These are phyloP conservation scores for Spiraea crenata DNA, from an alignment of 331 rosid species.

Conservation along the genomic window DNA sequence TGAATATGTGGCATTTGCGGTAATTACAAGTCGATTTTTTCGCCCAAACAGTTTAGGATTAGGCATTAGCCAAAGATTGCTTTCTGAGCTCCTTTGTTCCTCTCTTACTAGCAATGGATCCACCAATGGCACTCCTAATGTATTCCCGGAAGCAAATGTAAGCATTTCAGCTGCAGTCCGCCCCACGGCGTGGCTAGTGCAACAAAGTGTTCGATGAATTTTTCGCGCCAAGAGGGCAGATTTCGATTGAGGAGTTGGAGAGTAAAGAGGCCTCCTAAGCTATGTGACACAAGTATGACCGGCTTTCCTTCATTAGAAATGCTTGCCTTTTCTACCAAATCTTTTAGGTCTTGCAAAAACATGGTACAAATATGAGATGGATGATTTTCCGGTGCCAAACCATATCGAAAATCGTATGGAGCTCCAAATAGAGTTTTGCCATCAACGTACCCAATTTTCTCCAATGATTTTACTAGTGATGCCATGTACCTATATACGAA, in stretches of 20 bases:
- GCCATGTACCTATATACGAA: conserved; percentile 59
- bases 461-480: conserved; percentile 54
- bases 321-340: conserved; percentile 68
- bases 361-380: conserved; percentile 66
- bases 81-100: conserved; percentile 84
- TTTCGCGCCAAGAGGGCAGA: conserved; percentile 55
- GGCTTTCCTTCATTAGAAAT: conserved; percentile 60
- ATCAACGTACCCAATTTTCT: conserved; percentile 55
- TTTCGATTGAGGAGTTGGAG: conserved; percentile 70
- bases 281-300: conserved; percentile 74
- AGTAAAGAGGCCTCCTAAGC: conserved; percentile 73
- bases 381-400: conserved; percentile 72
- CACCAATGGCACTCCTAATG: conserved; percentile 77
- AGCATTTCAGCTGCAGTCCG: conserved; percentile 68
- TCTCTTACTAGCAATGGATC: conserved; percentile 66
- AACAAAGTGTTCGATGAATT: conserved; percentile 62
- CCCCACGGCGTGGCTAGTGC: conserved; percentile 91
- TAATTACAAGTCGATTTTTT: conserved; percentile 41
- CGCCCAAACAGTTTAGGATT: conserved; percentile 52
- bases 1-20: conserved; percentile 49
- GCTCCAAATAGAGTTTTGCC: conserved; percentile 81
- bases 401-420: conserved; percentile 87
- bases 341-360: conserved; percentile 64
- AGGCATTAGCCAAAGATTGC: conserved; percentile 86
- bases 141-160: conserved; percentile 80